Percentiles rank a stretch among this genome's conserved stretches.
Conservation (phyloP, 345 rosid species). For the Laguncularia racemosa region DNA sequence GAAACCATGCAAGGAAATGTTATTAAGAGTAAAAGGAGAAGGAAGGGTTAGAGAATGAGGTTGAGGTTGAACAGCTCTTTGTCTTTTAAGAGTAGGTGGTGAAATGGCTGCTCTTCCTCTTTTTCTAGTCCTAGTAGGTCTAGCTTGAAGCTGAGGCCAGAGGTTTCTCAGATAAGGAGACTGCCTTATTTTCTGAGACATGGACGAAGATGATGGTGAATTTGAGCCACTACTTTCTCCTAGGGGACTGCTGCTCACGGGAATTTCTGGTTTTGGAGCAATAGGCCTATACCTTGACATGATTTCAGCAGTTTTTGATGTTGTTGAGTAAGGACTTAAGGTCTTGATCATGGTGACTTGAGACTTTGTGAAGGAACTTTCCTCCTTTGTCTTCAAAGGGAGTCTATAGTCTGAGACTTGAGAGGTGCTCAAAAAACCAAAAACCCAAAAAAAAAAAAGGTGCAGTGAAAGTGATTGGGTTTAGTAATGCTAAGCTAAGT, state of each 20-base stretch:
- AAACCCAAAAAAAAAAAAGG: too few relatives aligned
- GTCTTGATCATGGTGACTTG: constrained; percentile 9
- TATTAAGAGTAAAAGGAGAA: constrained; percentile 9
- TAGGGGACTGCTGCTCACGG: constrained; percentile 2
- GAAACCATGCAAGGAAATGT: constrained; percentile 30
- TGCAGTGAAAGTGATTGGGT: too few relatives aligned
- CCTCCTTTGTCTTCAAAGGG: too few relatives aligned
- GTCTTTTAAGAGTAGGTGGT: constrained; percentile 39
- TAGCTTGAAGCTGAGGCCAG: constrained; percentile 83
- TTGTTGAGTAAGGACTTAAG: constrained; percentile 21
- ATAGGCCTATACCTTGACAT: constrained; percentile 90
- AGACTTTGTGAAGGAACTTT: too few relatives aligned
- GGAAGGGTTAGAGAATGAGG: not conserved
- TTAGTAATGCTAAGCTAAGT: too few relatives aligned
- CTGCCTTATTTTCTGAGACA: constrained; percentile 60
- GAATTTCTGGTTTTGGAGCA: constrained; percentile 73
- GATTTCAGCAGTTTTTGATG: constrained; percentile 84
- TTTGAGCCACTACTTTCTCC: not conserved
- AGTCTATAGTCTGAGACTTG: too few relatives aligned
- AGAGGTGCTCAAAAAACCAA: too few relatives aligned
- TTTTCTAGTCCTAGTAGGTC: constrained; percentile 85
- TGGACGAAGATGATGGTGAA: constrained; percentile 20
- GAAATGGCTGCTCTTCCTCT: constrained; percentile 62
- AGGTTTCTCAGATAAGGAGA: constrained; percentile 73
- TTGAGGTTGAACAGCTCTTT: constrained; percentile 14